Base-by-base conservation (phyloP, 768 basidiomycete species). In the Lanmaoa rubissima region DNA sequence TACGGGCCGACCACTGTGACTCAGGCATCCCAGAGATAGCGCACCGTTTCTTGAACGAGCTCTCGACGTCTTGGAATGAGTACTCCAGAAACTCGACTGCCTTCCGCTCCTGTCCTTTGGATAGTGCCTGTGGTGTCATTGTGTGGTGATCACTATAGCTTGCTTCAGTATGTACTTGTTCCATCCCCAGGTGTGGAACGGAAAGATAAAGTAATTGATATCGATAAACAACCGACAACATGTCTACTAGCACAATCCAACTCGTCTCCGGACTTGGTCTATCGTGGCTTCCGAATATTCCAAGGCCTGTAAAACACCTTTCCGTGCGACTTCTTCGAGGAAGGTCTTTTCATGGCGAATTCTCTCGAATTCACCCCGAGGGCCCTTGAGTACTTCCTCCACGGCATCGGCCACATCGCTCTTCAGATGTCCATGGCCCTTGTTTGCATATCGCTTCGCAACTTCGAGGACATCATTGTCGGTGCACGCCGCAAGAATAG, bases 401-500 rank as follows among this genome's bases (percentile, higher is more conserved):
- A 98, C 78, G 0, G 86, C 89, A 5, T 88, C 90, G 1, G 80
- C 78, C 2, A 94, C 86, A 45, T 88, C 87, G 5, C 67, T 74
- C 75, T 98, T 98, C 60, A 98, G 72, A 16, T 79, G 67, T 0
- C 83, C 85, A 54, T 89, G 86, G 0, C 85, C 83, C 55, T 79
- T 79, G 44, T 72, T 76, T 56, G 73, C 75, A 56, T 86, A 90
- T 13, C 76, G 72, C 51, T 61, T 66, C 3, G 84, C 84, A 14
- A 89, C 74, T 1, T 69, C 65, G 0, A 65, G 60, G 2, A 78
- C 75, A 1, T 80, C 70, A 46, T 78, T 77, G 42, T 76, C 74
- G 1, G 79, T 79, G 64, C 90, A 94, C 1, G 91, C 88, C 2
- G 86, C 85, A 13, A 94, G 80, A 45, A 97, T 94, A 0, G 79